phyloP scores from a whole-genome alignment of 2,329 filamentous ascomycete species.

The Macroventuria anomochaeta region DNA sequence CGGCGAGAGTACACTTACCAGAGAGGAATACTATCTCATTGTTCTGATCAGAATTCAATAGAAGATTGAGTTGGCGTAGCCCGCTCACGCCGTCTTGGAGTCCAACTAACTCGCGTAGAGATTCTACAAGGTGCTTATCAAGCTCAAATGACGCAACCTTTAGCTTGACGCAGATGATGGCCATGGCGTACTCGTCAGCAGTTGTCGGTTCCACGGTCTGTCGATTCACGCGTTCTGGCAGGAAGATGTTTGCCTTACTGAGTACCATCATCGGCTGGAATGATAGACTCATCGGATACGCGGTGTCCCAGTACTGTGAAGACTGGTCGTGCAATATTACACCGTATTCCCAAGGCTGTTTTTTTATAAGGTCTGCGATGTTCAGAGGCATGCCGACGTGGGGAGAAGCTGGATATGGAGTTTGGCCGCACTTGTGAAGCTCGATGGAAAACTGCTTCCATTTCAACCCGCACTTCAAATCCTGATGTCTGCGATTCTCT shows the following conservation, averaged over 20 bases:
- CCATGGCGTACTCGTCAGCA: neutral
- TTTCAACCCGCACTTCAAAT: neutral
- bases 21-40: no score
- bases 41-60: no score
- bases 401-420: neutral
- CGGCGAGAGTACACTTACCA: no score
- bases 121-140: neutral
- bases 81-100: no score
- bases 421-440: neutral
- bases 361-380: constrained; percentile 1
- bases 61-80: no score
- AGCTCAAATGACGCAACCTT: neutral
- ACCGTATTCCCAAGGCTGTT: constrained; percentile 7
- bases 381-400: neutral
- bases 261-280: constrained; percentile 3
- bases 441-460: neutral
- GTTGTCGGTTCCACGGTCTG: neutral
- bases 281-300: constrained; percentile 6
- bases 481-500: neutral
- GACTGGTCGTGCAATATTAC: neutral
- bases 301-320: neutral
- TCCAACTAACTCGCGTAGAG: neutral
- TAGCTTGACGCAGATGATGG: no score
- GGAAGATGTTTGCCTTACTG: neutral
- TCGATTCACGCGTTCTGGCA: neutral